Base-by-base conservation (phyloP, 441 rosid species). In the Erodium trifolium region DNA sequence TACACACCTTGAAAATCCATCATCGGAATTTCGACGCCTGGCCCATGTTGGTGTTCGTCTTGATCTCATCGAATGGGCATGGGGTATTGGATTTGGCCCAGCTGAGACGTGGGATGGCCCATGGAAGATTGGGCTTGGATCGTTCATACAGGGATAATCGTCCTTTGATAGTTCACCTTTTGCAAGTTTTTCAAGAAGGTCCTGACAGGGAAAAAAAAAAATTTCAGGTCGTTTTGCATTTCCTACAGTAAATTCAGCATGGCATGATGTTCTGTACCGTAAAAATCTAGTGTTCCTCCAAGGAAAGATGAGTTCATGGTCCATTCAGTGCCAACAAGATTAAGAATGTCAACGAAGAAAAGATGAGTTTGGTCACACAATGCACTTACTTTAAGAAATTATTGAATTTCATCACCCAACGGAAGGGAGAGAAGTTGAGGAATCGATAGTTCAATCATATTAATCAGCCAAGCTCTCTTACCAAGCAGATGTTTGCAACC, bases 11-110 rank as follows among this genome's bases (percentile, higher is more conserved):
- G 99, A 90, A 81, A 86, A 86, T 7, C 99, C 99, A 78, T 90
- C 99, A 70, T 92, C 98, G 12, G 99, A 90, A 72, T 79, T 75
- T 35, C 90, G 90, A 71, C 93, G 90, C 27, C 83, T 83, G 71
- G 98, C 99, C 99, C 99, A 95, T 4, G 93, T 90, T 4, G 99
- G 80, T 18, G 93, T 88, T 70, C 95, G 86, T 80, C 96, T 86
- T 34, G 98, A 92, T 84, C 99, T 87, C 89, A 84, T 89, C 27
- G 98, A 90, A 80, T 89, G 97, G 64, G 64, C 81, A 14, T 88
- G 87, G 63, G 81, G 81, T 72, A 77, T 51, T 31, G n/a, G 79
- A 75, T 78, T 51, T 71, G 87, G 73, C 43, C 43, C 43, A 37
- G 9, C 7, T 65, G 79, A 82, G 66, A 49, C 68, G 67, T 65